phyloP scores from a whole-genome alignment of 192 early-diverging fungal genomes.

The Coemansia sp. region DNA sequence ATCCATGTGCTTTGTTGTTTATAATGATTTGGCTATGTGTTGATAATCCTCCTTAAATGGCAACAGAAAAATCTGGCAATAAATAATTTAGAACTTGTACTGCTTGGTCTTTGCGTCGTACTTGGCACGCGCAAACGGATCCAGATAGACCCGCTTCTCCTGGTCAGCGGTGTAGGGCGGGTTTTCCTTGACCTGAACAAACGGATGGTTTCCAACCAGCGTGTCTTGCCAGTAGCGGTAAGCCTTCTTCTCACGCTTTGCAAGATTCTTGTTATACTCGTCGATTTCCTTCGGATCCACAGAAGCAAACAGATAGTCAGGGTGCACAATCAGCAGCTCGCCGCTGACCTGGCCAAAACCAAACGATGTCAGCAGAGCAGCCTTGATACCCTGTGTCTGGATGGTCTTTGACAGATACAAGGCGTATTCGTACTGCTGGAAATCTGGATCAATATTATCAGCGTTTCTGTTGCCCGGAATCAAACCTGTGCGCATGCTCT shows the following conservation, averaged over 20 bases:
- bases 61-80: too few relatives aligned
- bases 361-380: constrained; percentile 69
- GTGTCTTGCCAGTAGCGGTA: constrained; percentile 44
- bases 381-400: constrained; percentile 68
- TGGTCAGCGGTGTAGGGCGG: constrained; percentile 36
- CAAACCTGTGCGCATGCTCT: constrained; percentile 79
- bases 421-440: constrained; percentile 77
- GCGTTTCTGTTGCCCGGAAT: constrained; percentile 91
- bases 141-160: constrained; percentile 19
- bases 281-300: constrained; percentile 6
- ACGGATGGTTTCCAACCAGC: constrained; percentile 37
- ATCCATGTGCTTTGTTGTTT: too few relatives aligned
- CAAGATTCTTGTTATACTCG: constrained; percentile 22
- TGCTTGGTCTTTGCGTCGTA: constrained; percentile 16
- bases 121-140: constrained; percentile 30
- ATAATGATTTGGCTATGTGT: too few relatives aligned
- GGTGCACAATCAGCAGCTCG: constrained; percentile 68
- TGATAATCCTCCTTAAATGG: too few relatives aligned
- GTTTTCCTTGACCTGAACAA: constrained; percentile 31
- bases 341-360: constrained; percentile 75
- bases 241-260: constrained; percentile 8
- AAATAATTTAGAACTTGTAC: too few relatives aligned
- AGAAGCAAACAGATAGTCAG: constrained; percentile 65
- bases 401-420: constrained; percentile 76
- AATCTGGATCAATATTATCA: constrained; percentile 53